Evolutionary conservation across 305 asterid genomes (phyloP), one percentile per base, ranked within the genome.

Genomic region (Rubia tinctorum): DNA sequence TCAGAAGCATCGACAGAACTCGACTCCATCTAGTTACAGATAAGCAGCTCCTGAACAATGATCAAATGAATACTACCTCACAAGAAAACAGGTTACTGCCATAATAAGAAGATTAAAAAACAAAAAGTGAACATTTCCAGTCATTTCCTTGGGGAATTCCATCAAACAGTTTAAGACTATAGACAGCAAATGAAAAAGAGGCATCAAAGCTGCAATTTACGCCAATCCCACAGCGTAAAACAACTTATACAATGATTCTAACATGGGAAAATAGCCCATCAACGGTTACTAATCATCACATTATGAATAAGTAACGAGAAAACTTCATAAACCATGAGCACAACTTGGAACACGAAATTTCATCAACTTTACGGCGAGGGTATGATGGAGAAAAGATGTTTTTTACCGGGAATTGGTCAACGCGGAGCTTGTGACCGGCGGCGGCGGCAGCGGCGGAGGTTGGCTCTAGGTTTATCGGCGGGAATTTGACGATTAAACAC

Each of bases 1-100:
- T 86, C 91, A 22, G 85, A 42, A 68, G 84, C 79, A 72, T 44
- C 68, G 43, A 83, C 87, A 18, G 61, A 68, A 8, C 58, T 51
- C 9, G 68, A 71, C 64, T 63, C 75, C 68, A 73, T 73, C 56
- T 27, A n/a, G 61, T 37, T 22, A 56, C 56, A 25, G 65, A 61
- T 7, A 5, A 11, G 25, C 10, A 70, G 47, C 23, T 49, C 25
- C 37, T 22, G 14, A 34, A 69, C 22, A 53, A 23, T 9, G 13
- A 68, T 45, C 60, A 68, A 45, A 68, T 23, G 39, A 25, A 47
- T 34, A 63, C 45, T 65, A 17, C 69, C 68, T 7, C 45, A 8
- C 22, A 63, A 34, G 22, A 63, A 63, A 63, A 63, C 5, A 30
- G n/a, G 37, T 40, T 3, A 62, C 43, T 30, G 39, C 67, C 25